A percentile compares a stretch with the other conserved stretches of the same genome.
Evolutionary conservation across 1,284 basidiomycete species (phyloP).

Genomic region (Rhodotorula sp.): DNA sequence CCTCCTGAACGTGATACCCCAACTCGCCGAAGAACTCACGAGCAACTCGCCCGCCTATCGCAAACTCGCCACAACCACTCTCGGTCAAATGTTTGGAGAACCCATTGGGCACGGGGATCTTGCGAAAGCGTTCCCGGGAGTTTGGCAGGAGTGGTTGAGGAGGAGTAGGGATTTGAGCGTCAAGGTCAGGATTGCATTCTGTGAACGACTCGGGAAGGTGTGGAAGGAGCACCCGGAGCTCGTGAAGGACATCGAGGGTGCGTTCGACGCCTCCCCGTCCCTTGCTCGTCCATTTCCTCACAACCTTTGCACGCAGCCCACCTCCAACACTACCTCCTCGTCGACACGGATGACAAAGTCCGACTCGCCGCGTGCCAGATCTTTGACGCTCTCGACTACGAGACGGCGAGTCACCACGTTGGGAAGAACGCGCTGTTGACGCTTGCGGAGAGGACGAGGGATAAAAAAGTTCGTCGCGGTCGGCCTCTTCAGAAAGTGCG

Average conservation of each 20-base stretch:
- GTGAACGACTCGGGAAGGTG: slow-evolving; percentile 67
- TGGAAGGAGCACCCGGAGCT: slow-evolving; percentile 68
- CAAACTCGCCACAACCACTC: slow-evolving; percentile 72
- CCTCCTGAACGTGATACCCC: slow-evolving; percentile 84
- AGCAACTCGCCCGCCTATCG: slow-evolving; percentile 68
- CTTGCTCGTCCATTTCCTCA: slow-evolving; percentile 16
- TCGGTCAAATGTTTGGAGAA: slow-evolving; percentile 86
- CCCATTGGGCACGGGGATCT: slow-evolving; percentile 62
- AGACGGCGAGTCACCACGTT: slow-evolving; percentile 81
- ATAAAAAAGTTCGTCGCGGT: slow-evolving; percentile 69
- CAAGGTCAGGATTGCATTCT: slow-evolving; percentile 71
- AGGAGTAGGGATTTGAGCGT: slow-evolving; percentile 75
- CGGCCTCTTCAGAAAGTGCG: no score
- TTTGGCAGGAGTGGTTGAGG: slow-evolving; percentile 82
- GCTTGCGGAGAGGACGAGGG: slow-evolving; percentile 71
- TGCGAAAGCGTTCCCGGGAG: slow-evolving; percentile 72
- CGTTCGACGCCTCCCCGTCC: slow-evolving; percentile 21
- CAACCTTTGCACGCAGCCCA: slow-evolving; percentile 54
- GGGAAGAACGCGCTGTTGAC: slow-evolving; percentile 62
- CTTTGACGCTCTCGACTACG: slow-evolving; percentile 74
- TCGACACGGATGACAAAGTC: slow-evolving; percentile 89
- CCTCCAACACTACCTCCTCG: slow-evolving; percentile 62
- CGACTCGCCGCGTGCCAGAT: slow-evolving; percentile 78
- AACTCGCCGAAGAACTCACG: slow-evolving; percentile 86
- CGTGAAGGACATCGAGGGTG: slow-evolving; percentile 69